Conservation (phyloP, 1,139 yeast species). For the Kodamaea ohmeri region DNA sequence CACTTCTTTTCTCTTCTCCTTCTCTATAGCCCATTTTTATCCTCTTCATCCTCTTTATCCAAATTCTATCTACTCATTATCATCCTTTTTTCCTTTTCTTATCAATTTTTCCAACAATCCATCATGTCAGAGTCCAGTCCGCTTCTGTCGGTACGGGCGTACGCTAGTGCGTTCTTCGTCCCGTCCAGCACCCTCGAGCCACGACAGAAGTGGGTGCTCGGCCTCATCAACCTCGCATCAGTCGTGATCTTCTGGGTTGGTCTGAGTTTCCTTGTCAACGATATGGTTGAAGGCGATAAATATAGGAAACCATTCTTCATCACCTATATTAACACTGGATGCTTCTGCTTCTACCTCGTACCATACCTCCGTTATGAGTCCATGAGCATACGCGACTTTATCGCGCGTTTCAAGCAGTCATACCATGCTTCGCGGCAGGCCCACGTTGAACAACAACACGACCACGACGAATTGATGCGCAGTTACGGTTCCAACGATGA, state of each 20-base stretch:
- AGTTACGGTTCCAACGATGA: constrained; percentile 25
- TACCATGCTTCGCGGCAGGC: constrained; percentile 14
- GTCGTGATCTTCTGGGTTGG: constrained; percentile 88
- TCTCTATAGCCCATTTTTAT: no score
- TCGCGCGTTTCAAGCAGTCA: constrained; percentile 22
- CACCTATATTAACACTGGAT: constrained; percentile 85
- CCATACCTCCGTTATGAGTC: constrained; percentile 48
- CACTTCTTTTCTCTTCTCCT: background rate
- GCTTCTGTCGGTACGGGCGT: constrained; percentile 10
- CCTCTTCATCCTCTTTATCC: background rate
- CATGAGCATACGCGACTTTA: constrained; percentile 24
- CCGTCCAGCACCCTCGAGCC: constrained; percentile 22
- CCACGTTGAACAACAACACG: constrained; percentile 5
- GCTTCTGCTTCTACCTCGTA: constrained; percentile 72
- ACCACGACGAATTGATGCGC: constrained; percentile 11
- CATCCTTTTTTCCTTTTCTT: background rate
- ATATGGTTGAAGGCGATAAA: constrained; percentile 60
- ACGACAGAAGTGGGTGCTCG: constrained; percentile 65
- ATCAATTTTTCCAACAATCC: constrained; percentile 2
- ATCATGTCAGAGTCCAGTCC: constrained; percentile 3
- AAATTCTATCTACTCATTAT: background rate
- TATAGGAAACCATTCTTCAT: constrained; percentile 92
- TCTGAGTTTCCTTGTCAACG: constrained; percentile 77
- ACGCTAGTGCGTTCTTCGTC: constrained; percentile 16
- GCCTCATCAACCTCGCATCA: constrained; percentile 64